Conservation (phyloP, 805 yeast genomes). For the Yarrowia sp. region DNA sequence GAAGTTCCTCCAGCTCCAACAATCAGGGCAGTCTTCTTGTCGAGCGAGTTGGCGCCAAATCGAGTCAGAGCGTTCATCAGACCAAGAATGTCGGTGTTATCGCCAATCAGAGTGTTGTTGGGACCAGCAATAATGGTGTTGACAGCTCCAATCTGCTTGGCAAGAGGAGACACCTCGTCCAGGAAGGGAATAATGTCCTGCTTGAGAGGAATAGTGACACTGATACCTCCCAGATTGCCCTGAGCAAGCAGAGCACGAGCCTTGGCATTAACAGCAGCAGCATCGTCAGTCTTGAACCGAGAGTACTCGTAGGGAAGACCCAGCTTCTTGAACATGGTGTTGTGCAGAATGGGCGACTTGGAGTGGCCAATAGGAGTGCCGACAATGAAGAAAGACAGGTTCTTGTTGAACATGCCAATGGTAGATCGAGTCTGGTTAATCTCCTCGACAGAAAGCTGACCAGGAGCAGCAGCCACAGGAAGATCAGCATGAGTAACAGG, state of each 20-base stretch:
- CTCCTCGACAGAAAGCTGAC: conserved; percentile 65
- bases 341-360: conserved; percentile 83
- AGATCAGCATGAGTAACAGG: conserved; percentile 76
- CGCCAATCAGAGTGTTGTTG: conserved; percentile 57
- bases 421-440: conserved; percentile 55
- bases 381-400: conserved; percentile 60
- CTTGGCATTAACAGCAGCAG: conserved; percentile 50
- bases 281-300: conserved; percentile 64
- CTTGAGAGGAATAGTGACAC: conserved; percentile 92
- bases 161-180: conserved; percentile 68
- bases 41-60: conserved; percentile 48
- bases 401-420: conserved; percentile 59
- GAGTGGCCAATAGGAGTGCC: conserved; percentile 86
- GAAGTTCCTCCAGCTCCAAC: conserved; percentile 98
- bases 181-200: conserved; percentile 69
- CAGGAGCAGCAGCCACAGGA: conserved; percentile 74
- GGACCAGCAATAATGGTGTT: conserved; percentile 67
- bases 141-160: conserved; percentile 83
- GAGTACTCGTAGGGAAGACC: conserved; percentile 74
- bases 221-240: conserved; percentile 78
- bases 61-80: conserved; percentile 63
- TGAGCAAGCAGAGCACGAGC: conserved; percentile 44
- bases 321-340: conserved; percentile 67
- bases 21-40: conserved; percentile 58
- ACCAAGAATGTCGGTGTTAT: conserved; percentile 96